These are phyloP conservation scores for Penicillium janthinellum DNA, from an alignment of 2,329 filamentous ascomycete species.

Conservation along the genomic window DNA sequence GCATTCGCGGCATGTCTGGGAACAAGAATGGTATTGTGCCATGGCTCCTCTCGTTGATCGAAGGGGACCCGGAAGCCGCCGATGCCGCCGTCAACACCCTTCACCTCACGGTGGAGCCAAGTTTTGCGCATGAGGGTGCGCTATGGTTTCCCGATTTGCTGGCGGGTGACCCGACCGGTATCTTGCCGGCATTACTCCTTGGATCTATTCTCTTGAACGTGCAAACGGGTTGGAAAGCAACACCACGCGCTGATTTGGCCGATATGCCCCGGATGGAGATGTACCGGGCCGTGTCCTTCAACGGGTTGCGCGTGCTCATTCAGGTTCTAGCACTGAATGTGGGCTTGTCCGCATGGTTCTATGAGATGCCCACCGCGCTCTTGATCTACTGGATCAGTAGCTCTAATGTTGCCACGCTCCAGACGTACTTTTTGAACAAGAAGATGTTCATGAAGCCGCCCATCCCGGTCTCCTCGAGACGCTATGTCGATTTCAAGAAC, in stretches of 20 bases:
- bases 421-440: constrained; percentile 43
- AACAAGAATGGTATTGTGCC: constrained; percentile 44
- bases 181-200: constrained; percentile 54
- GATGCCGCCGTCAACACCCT: constrained; percentile 23
- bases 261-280: constrained; percentile 33
- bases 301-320: constrained; percentile 34
- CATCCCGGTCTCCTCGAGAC: constrained; percentile 34
- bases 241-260: constrained; percentile 22
- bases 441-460: constrained; percentile 41
- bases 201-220: constrained; percentile 54
- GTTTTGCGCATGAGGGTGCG: constrained; percentile 58
- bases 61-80: constrained; percentile 11
- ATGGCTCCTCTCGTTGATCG: constrained; percentile 36
- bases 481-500: constrained; percentile 33
- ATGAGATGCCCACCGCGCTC: constrained; percentile 48
- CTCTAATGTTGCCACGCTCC: constrained; percentile 44
- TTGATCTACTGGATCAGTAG: constrained; percentile 56
- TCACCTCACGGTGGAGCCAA: constrained; percentile 46
- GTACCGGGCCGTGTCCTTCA: constrained; percentile 25
- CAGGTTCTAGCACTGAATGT: constrained; percentile 45
- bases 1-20: constrained; percentile 51
- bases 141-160: constrained; percentile 64
- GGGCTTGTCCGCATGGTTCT: constrained; percentile 33
- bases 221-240: constrained; percentile 32
- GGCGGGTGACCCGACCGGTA: constrained; percentile 53